These are phyloP conservation scores for Mrakiaceae sp. DNA, from an alignment of 1,284 basidiomycete species.

Conservation along the genomic window DNA sequence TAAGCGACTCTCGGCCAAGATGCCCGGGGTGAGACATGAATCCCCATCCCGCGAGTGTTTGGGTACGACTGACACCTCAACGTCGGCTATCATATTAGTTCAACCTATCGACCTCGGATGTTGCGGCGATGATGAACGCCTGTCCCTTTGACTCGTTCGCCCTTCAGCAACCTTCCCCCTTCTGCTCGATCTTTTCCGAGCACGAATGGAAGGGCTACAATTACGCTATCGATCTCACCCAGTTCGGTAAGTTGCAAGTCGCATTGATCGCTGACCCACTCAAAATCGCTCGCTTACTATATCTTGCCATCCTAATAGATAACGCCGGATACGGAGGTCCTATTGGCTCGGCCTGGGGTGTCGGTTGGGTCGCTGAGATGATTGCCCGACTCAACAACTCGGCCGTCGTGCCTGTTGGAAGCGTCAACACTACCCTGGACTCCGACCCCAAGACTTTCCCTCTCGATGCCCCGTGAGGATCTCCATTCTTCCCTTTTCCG, in stretches of 20 bases:
- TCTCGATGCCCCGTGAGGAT: constrained; percentile 32
- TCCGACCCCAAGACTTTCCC: constrained; percentile 54
- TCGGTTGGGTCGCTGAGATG: constrained; percentile 63
- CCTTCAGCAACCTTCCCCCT: constrained; percentile 40
- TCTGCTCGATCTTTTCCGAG: constrained; percentile 50
- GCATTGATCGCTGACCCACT: too few relatives aligned
- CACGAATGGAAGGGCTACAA: constrained; percentile 49
- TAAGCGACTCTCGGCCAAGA: constrained; percentile 43
- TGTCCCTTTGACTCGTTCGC: constrained; percentile 56
- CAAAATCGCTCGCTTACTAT: too few relatives aligned
- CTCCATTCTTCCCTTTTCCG: too few relatives aligned
- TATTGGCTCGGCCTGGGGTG: not conserved
- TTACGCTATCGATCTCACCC: constrained; percentile 59
- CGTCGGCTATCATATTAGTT: too few relatives aligned
- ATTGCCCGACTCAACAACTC: constrained; percentile 52
- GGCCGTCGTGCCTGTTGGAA: constrained; percentile 53
- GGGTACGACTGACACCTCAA: too few relatives aligned
- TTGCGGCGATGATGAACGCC: constrained; percentile 48
- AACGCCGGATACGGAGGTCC: not conserved
- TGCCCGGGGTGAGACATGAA: constrained; percentile 43
- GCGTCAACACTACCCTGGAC: constrained; percentile 62
- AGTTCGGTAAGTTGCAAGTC: constrained; percentile 43
- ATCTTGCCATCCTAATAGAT: too few relatives aligned
- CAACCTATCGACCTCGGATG: constrained; percentile 42
- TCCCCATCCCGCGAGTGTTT: too few relatives aligned